phyloP scores from a whole-genome alignment of 805 yeast species.

The Lipomyces kockii region DNA sequence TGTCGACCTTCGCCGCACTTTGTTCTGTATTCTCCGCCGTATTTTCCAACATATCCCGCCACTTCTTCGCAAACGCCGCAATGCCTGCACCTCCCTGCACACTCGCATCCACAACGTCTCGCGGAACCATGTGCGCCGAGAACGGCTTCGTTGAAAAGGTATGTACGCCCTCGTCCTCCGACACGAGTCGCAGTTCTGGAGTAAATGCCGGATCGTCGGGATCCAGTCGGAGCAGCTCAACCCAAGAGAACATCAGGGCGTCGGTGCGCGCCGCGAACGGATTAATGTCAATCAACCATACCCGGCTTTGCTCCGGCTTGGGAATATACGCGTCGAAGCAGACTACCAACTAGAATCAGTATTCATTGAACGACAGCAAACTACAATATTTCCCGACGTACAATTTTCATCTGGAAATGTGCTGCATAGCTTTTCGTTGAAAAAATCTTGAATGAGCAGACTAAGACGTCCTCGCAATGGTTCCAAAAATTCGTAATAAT shows the following conservation, averaged over 20 bases:
- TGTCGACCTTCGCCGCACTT: background rate
- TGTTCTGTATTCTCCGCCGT: background rate
- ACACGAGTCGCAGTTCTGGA: constrained; percentile 61
- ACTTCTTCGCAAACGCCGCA: constrained; percentile 67
- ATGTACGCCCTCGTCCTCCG: constrained; percentile 65
- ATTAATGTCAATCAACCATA: constrained; percentile 80
- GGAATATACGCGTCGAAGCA: constrained; percentile 83
- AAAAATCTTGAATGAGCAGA: constrained; percentile 58
- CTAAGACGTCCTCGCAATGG: constrained; percentile 56
- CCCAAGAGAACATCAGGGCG: constrained; percentile 80
- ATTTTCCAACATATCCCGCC: constrained; percentile 51
- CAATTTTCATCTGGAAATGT: constrained; percentile 54
- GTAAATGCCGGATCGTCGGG: constrained; percentile 45
- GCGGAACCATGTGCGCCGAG: constrained; percentile 89
- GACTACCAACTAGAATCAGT: constrained; percentile 39
- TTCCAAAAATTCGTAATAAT: constrained; percentile 73
- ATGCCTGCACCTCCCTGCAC: constrained; percentile 64
- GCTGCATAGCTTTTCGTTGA: constrained; percentile 53
- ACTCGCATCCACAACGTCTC: constrained; percentile 85
- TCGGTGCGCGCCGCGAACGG: constrained; percentile 80
- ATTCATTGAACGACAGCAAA: background rate
- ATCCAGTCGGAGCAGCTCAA: constrained; percentile 59
- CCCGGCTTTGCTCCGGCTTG: constrained; percentile 58
- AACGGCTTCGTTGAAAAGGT: constrained; percentile 81
- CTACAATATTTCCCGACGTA: background rate